Evolutionary conservation across 2,329 filamentous ascomycete species (phyloP), one percentile per base, ranked within the genome.

Genomic region (Trichoderma pleuroti): DNA sequence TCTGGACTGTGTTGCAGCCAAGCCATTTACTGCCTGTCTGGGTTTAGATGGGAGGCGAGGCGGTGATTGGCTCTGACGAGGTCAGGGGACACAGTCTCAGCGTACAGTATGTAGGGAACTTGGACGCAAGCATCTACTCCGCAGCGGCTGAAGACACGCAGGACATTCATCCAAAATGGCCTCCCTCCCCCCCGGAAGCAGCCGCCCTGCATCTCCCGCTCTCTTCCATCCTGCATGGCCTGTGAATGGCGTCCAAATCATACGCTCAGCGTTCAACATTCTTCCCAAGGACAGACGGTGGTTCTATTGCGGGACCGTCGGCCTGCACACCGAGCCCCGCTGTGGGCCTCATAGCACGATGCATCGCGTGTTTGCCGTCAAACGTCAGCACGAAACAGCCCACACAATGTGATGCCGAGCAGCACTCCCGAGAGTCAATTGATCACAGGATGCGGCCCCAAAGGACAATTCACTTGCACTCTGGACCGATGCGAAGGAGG

Each of bases 271-370:
- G 4, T 21, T 36, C 30, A 66, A 28, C 18, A 7, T 3, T 30
- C 46, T 24, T 57, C 42, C 49, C 16, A 36, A 42, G 46, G 24
- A 54, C 16, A 21, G 63, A 56, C 32, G 39, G 26, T 66, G 49
- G 49, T 54, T 42, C 63, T 42, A 66, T 32, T 32, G 63, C 63
- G 63, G 63, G 63, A 66, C 63, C 34, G 16, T 66, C 63, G 63
- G 63, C 49, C 49, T 66, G 49, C 52, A 57, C 63, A 66, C 63
- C 63, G 63, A 66, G 63, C 63, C 63, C 63, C 63, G 63, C 63
- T 66, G 63, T 66, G 63, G 63, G 42, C 63, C 63, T 52, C 2
- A 66, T 66, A 66, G 63, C 63, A 66, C 63, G 63, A 66, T 57
- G 63, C 63, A 66, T 66, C 63, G 63, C 63, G 32, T 66, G 63